A percentile compares a stretch with the other conserved stretches of the same genome.
Conservation (phyloP, 176 grass and related monocot species). For the Zoysia japonica region DNA sequence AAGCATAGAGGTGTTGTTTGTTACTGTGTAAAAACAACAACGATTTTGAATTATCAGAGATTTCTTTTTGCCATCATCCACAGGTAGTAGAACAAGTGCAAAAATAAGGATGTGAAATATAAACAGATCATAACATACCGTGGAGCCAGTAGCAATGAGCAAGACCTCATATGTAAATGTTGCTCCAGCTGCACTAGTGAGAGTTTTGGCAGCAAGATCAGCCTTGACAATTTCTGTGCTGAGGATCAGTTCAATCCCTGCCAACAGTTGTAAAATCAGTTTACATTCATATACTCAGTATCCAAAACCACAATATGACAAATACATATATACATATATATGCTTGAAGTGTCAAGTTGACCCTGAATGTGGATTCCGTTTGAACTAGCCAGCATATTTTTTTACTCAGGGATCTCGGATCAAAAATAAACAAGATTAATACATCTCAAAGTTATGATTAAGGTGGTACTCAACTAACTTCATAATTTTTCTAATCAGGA, state of each 20-base stretch:
- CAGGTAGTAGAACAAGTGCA: background rate
- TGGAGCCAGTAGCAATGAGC: slow-evolving; percentile 88
- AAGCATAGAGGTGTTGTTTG: slow-evolving; percentile 5
- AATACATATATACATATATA: slow-evolving; percentile 4
- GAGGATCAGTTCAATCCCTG: slow-evolving; percentile 91
- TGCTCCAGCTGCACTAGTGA: slow-evolving; percentile 70
- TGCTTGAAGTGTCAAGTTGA: slow-evolving; percentile 17
- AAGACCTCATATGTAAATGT: slow-evolving; percentile 86
- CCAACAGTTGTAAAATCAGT: slow-evolving; percentile 30
- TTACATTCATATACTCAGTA: background rate
- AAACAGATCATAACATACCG: slow-evolving; percentile 50
- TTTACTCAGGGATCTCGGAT: background rate
- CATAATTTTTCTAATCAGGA: no score
- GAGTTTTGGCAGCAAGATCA: slow-evolving; percentile 75
- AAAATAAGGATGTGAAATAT: slow-evolving; percentile 15
- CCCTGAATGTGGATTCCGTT: background rate
- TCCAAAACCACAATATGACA: slow-evolving; percentile 9
- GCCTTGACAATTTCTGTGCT: slow-evolving; percentile 92
- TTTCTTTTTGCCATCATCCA: slow-evolving; percentile 32
- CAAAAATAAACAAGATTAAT: background rate
- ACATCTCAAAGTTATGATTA: background rate
- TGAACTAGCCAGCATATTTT: background rate
- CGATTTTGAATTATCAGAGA: background rate
- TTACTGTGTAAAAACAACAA: slow-evolving; percentile 2
- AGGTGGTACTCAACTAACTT: no score